These are phyloP conservation scores for Cytospora schulzeri DNA, from an alignment of 2,329 filamentous ascomycete species.

Conservation along the genomic window DNA sequence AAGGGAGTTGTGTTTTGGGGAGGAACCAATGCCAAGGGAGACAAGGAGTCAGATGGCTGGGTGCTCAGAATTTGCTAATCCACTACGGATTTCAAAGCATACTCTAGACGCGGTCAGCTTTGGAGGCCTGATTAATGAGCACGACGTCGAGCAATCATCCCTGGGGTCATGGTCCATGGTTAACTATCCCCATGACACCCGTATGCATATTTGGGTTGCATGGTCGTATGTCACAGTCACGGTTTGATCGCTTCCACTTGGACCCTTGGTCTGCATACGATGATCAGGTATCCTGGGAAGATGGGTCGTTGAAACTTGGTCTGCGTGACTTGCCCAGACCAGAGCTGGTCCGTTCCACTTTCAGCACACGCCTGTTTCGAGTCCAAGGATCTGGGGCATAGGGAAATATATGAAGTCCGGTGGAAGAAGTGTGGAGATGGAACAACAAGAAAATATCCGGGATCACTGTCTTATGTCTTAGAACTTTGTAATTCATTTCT, in stretches of 20 bases:
- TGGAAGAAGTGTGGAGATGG: neutral
- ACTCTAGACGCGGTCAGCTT: neutral
- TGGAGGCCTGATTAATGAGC: neutral
- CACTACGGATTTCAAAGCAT: neutral
- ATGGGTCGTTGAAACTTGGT: neutral
- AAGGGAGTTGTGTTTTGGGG: conserved; percentile 55
- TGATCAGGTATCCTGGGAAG: neutral
- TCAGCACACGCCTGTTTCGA: neutral
- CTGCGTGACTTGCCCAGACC: neutral
- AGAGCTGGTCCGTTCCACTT: neutral
- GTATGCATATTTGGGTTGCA: neutral
- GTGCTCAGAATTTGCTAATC: conserved; percentile 34
- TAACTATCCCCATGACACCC: neutral
- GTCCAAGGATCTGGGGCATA: neutral
- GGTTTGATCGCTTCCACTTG: neutral
- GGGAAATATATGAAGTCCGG: neutral
- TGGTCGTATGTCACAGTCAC: neutral
- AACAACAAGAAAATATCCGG: neutral
- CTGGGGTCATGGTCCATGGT: neutral
- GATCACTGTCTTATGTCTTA: neutral
- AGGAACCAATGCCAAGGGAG: conserved; percentile 47
- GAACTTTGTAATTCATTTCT: neutral
- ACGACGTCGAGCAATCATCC: neutral
- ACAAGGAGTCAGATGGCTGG: conserved; percentile 44
- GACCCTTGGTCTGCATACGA: neutral